Evolutionary conservation across 345 rosid genomes (phyloP), one percentile per base, ranked within the genome.

Genomic region (Kandelia obovata): DNA sequence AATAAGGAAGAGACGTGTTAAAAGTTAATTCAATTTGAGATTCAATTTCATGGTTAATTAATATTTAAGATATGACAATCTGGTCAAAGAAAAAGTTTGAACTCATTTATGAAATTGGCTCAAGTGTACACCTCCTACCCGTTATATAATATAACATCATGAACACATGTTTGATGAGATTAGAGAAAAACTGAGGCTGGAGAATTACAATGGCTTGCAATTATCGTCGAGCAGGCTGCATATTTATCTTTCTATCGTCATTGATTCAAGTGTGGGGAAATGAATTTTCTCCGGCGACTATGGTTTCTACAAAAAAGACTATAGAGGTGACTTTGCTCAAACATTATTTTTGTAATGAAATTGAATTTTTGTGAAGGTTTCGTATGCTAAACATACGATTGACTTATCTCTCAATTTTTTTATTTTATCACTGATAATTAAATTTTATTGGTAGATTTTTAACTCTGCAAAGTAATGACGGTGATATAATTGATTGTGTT

Each of bases 401-500:
- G 21, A 21, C 21, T 21, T 21, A 1, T 34, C 37, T 34, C 1
- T 10, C 7, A 34, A 34, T 21, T 21, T 21, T 21, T 21, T 21
- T 21, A 21, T 21, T 21, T 21, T 21, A 21, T 21, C 21, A 21
- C 21, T 21, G 21, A 34, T 2, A 10, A 34, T 34, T 7, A 4
- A 53, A 9, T 53, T 53, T 23, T 53, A 7, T 53, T 23, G 21
- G 1, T 8, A 0, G 20, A 20, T 20, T 31, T 30, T 1, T 19
- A 21, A 21, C 15, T 6, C 21, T 23, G 30, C 64, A 56, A 69
- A 53, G 37, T 23, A 39, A 68, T 0, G 57, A 25, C 28, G 72
- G 69, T 2, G 71, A 72, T 15, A 46, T 37, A 30, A 61, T 77
- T 25, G 77, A 77, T 16, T 81, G 84, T 35, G 70, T 81, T 28